A percentile compares a stretch with the other conserved stretches of the same genome.
phyloP scores from a whole-genome alignment of 768 basidiomycete genomes.

The Fibroporia radiculosa region DNA sequence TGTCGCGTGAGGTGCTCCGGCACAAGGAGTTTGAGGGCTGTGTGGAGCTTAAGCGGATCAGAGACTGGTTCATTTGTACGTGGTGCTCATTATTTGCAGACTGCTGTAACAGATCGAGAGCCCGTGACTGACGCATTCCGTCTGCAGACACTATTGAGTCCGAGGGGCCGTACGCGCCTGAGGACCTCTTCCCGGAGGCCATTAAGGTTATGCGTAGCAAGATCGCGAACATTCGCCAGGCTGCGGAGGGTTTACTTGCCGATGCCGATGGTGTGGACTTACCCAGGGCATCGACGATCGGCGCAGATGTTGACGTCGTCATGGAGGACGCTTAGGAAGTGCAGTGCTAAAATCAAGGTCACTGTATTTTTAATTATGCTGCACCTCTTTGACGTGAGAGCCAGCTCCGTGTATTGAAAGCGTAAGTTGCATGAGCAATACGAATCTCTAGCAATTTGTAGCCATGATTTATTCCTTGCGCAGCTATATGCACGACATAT shows the following conservation, averaged over 20 bases:
- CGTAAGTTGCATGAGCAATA: too few species aligned
- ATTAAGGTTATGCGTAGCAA: conserved; percentile 80
- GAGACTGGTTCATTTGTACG: conserved; percentile 92
- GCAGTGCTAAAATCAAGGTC: too few species aligned
- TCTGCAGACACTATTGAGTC: conserved; percentile 82
- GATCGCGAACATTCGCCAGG: conserved; percentile 48
- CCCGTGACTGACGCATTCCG: conserved; percentile 1
- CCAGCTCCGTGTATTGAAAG: too few species aligned
- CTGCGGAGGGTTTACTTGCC: conserved; percentile 49
- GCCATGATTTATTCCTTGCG: too few species aligned
- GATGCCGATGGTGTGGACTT: conserved; percentile 18
- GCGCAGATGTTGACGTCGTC: conserved; percentile 14
- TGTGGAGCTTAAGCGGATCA: conserved; percentile 76
- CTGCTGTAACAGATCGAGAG: not conserved
- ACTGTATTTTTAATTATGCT: too few species aligned
- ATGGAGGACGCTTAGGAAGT: conserved; percentile 9
- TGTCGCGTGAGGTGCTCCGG: conserved; percentile 87
- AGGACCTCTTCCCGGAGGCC: conserved; percentile 75
- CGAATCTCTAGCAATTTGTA: too few species aligned
- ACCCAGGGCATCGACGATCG: not conserved
- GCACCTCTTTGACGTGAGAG: too few species aligned
- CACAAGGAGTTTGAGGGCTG: conserved; percentile 84
- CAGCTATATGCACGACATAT: too few species aligned
- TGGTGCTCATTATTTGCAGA: conserved; percentile 7
- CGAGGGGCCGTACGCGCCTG: conserved; percentile 80